Conservation (phyloP, 2,329 filamentous ascomycete species). For the Ilyonectria robusta region DNA sequence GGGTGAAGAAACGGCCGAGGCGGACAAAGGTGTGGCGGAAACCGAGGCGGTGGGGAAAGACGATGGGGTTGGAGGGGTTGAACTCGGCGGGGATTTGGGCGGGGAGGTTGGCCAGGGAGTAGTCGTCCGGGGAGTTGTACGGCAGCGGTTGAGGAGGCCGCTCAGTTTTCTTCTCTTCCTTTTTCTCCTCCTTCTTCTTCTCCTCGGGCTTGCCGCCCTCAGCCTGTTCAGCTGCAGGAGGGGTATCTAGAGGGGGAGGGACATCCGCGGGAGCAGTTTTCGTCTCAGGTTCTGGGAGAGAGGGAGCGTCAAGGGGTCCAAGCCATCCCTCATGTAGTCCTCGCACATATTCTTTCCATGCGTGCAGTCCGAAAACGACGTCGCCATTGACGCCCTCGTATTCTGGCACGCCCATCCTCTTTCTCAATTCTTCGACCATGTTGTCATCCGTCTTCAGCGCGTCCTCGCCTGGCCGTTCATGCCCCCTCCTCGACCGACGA, state of each 20-base stretch:
- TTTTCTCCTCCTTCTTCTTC: constrained; percentile 55
- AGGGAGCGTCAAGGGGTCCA: constrained; percentile 80
- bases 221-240: constrained; percentile 41
- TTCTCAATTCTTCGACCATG: constrained; percentile 74
- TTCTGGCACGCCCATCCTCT: constrained; percentile 76
- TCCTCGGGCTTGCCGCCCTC: constrained; percentile 58
- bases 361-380: constrained; percentile 88
- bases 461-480: constrained; percentile 65
- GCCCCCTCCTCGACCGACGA: constrained; percentile 76
- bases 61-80: constrained; percentile 79
- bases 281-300: constrained; percentile 47
- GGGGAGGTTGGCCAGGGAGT: constrained; percentile 76
- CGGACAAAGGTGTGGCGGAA: constrained; percentile 92
- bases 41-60: constrained; percentile 91
- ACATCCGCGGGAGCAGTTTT: constrained; percentile 36
- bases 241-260: constrained; percentile 35
- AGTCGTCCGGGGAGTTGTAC: constrained; percentile 82
- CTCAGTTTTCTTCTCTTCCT: constrained; percentile 69
- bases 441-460: constrained; percentile 66
- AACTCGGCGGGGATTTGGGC: constrained; percentile 78
- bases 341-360: constrained; percentile 97
- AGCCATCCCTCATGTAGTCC: constrained; percentile 97
- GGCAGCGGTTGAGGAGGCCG: constrained; percentile 76
- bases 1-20: constrained; percentile 89
- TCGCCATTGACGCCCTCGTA: constrained; percentile 85